Evolutionary conservation across 352 stramenopile genomes (phyloP), one percentile per base, ranked within the genome.

Genomic region (Phytophthora parvispora): DNA sequence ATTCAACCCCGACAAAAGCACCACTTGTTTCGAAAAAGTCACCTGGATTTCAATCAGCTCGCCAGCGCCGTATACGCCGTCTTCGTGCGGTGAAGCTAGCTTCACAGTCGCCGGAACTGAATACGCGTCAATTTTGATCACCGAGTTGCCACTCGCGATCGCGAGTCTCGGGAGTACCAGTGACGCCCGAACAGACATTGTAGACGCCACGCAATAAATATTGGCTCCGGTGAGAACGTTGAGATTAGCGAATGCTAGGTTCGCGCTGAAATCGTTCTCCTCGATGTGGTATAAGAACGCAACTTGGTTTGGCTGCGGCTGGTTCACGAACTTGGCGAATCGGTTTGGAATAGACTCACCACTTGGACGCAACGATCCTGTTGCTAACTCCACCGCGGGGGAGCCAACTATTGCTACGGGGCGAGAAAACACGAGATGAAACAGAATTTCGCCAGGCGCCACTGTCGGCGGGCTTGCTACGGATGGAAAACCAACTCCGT

Each of bases 11-110:
- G 84, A 88, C 16, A 92, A 70, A 1, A 92, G 34, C 3, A 85
- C 76, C n/a, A 93, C 72, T 12, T 74, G 25, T 36, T 92, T 93
- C 0, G 86, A 90, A 38, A 95, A 91, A 10, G 66, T 87, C 10
- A 93, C 68, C 16, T 91, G 67, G 22, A 95, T 90, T 6, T 86
- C 66, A 22, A 95, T 90, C 18, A 85, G 67, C 53, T 95, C 86
- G 2, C 87, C 87, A 2, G 74, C 80, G 1, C 86, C 87, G 55
- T 86, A 87, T 0, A 73, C 68, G 0, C 86, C 84, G 32, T 92
- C 67, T 0, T 54, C 28, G 12, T 91, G 83, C 0, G 70, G 66
- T 0, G 87, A 92, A 22, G 83, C 88, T 18, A 95, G 34, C 31
- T 87, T 78, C 1, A 92, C 77, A 0, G 85, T 88, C 3, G 85